phyloP scores from a whole-genome alignment of 768 basidiomycete species.

The Mycena alexandri region DNA sequence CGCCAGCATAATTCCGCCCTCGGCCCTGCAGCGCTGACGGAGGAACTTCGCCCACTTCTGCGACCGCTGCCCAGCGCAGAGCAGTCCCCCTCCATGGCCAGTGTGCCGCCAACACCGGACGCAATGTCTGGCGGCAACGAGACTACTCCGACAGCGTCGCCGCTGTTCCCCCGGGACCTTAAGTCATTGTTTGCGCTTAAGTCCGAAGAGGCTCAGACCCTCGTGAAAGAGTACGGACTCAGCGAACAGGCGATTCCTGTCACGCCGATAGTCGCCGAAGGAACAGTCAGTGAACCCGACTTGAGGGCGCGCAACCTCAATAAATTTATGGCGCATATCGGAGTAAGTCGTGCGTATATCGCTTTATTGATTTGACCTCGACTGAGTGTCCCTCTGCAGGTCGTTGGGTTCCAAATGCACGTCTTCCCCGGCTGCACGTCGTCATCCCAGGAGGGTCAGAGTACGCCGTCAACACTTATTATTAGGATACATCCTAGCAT shows the following conservation, averaged over 20 bases:
- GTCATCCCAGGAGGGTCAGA: slow-evolving; percentile 42
- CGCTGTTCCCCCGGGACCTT: slow-evolving; percentile 62
- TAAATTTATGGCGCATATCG: slow-evolving; percentile 62
- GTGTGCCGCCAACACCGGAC: slow-evolving; percentile 39
- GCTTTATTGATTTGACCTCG: slow-evolving; percentile 17
- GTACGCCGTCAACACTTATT: slow-evolving; percentile 46
- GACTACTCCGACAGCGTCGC: slow-evolving; percentile 54
- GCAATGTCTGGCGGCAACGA: slow-evolving; percentile 29
- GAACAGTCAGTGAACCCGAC: slow-evolving; percentile 32
- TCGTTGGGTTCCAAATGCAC: slow-evolving; percentile 52
- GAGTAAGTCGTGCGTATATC: slow-evolving; percentile 51
- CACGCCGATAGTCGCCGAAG: slow-evolving; percentile 25
- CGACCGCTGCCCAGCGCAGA: slow-evolving; percentile 63
- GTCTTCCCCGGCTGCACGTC: slow-evolving; percentile 36
- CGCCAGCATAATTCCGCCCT: slow-evolving; percentile 57
- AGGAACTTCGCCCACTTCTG: slow-evolving; percentile 63
- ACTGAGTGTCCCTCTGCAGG: slow-evolving; percentile 1
- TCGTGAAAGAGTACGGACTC: slow-evolving; percentile 61
- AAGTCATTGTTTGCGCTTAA: slow-evolving; percentile 58
- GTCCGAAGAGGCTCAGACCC: slow-evolving; percentile 53
- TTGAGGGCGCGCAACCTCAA: slow-evolving; percentile 55
- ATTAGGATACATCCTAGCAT: slow-evolving; percentile 31
- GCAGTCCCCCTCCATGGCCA: slow-evolving; percentile 54
- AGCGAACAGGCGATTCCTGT: slow-evolving; percentile 41
- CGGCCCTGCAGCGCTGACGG: slow-evolving; percentile 51